Conservation (phyloP, 2,329 filamentous ascomycete genomes). For the Xenoacremonium recifei region DNA sequence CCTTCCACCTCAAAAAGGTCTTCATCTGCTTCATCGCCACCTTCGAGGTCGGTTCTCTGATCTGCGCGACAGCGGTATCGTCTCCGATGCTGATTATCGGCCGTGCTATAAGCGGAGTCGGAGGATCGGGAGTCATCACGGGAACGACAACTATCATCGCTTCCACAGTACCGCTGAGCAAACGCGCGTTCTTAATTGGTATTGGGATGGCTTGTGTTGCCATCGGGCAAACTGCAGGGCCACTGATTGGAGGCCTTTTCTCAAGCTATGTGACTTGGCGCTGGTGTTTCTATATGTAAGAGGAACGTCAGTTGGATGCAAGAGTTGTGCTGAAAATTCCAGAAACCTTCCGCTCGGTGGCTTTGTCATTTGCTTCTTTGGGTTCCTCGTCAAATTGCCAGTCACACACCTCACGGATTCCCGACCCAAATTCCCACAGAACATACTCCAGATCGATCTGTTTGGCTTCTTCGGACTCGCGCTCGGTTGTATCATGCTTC, state of each 20-base stretch:
- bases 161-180: no score
- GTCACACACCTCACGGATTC: no score
- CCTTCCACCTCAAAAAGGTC: not conserved
- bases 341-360: not conserved
- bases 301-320: not conserved
- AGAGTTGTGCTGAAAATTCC: not conserved
- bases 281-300: not conserved
- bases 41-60: not conserved
- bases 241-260: not conserved
- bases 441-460: not conserved
- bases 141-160: not conserved
- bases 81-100: not conserved
- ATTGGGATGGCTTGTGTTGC: not conserved
- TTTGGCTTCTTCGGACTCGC: not conserved
- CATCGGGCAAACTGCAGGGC: not conserved
- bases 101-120: not conserved
- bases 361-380: not conserved
- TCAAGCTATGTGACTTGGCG: not conserved
- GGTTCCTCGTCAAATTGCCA: not conserved
- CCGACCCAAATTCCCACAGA: not conserved
- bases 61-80: not conserved
- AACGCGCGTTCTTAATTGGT: not conserved
- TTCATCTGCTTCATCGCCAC: not conserved
- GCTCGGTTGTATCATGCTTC: not conserved
- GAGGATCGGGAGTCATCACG: not conserved